phyloP scores from a whole-genome alignment of 257 asterid species.

The Nicotiana undulata region DNA sequence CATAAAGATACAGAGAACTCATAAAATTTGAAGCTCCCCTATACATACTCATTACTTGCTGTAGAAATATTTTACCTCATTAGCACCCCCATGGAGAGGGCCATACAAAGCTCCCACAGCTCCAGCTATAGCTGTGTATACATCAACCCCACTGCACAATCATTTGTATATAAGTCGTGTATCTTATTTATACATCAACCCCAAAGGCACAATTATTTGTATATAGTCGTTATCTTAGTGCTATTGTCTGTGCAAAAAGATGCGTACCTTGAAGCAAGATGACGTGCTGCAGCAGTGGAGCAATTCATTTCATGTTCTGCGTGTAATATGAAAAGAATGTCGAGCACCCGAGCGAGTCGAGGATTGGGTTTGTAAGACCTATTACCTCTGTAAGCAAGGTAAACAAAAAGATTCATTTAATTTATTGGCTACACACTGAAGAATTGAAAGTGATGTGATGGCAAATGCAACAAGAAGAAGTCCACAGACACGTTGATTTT shows the following conservation, averaged over 20 bases:
- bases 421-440: not conserved
- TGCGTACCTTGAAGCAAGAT: slow-evolving; percentile 87
- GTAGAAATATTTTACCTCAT: slow-evolving; percentile 54
- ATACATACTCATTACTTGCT: not conserved
- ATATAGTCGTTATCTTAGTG: not conserved
- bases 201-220: slow-evolving; percentile 2
- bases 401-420: slow-evolving; percentile 2
- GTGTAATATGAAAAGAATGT: slow-evolving; percentile 85
- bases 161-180: not conserved
- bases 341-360: slow-evolving; percentile 94
- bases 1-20: not conserved
- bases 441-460: not conserved
- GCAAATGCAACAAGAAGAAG: not conserved
- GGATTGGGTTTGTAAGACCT: slow-evolving; percentile 88
- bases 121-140: slow-evolving; percentile 95
- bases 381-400: slow-evolving; percentile 67
- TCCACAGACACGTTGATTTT: not conserved
- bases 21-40: not conserved
- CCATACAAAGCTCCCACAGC: slow-evolving; percentile 99
- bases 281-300: slow-evolving; percentile 98
- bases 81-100: slow-evolving; percentile 99
- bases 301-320: slow-evolving; percentile 99
- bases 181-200: not conserved
- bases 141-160: slow-evolving; percentile 92
- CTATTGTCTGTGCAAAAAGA: not conserved